A percentile compares a stretch with the other conserved stretches of the same genome.
Conservation (phyloP, 768 basidiomycete genomes). For the Suillus subaureus region DNA sequence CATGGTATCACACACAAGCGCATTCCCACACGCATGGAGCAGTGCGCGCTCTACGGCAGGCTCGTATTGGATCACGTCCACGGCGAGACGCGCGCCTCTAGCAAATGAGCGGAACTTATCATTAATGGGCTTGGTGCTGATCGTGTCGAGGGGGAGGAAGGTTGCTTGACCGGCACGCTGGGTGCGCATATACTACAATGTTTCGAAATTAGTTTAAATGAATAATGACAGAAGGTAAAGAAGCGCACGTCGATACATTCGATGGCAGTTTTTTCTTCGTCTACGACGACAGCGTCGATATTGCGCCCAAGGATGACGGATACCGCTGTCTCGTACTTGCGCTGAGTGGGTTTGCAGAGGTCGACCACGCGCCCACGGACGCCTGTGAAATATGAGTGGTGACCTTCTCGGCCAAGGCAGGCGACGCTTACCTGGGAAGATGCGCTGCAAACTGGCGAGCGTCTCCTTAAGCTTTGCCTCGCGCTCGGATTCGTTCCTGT, state of each 20-base stretch:
- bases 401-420: background rate
- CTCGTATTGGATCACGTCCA: slow-evolving; percentile 84
- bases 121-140: slow-evolving; percentile 90
- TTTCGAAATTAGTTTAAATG: background rate
- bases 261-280: slow-evolving; percentile 95
- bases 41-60: slow-evolving; percentile 90
- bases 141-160: slow-evolving; percentile 97
- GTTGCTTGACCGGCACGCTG: slow-evolving; percentile 96
- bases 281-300: slow-evolving; percentile 94
- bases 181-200: slow-evolving; percentile 83
- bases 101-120: slow-evolving; percentile 94
- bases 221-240: background rate
- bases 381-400: slow-evolving; percentile 44
- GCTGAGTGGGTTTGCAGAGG: slow-evolving; percentile 90
- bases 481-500: slow-evolving; percentile 83
- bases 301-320: slow-evolving; percentile 92
- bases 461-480: slow-evolving; percentile 87
- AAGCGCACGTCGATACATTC: slow-evolving; percentile 81
- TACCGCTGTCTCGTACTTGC: slow-evolving; percentile 92
- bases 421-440: slow-evolving; percentile 73
- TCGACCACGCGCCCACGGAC: slow-evolving; percentile 93
- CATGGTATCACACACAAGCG: slow-evolving; percentile 94
- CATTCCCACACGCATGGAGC: slow-evolving; percentile 94
- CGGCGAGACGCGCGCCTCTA: slow-evolving; percentile 82
- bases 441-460: slow-evolving; percentile 76